Percentiles rank a stretch among this genome's conserved stretches.
Conservation (phyloP, 2,329 filamentous ascomycete genomes). For the Neonectria neomacrospora region DNA sequence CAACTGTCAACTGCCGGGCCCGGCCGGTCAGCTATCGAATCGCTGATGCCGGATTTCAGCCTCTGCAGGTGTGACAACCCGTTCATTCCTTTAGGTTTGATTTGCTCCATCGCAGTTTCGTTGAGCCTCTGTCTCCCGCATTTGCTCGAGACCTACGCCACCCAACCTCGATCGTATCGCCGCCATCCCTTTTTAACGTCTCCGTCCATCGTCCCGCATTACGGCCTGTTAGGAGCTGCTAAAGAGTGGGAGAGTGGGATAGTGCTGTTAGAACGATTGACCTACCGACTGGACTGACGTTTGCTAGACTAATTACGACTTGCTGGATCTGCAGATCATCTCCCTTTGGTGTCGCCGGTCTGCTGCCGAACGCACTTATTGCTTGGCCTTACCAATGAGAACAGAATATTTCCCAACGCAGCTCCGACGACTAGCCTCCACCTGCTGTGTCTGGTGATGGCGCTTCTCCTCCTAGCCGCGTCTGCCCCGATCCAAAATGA, state of each 20-base stretch:
- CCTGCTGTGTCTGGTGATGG: slow-evolving; percentile 36
- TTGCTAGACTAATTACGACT: slow-evolving; percentile 4
- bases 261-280: not conserved
- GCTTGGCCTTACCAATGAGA: slow-evolving; percentile 14
- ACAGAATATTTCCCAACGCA: slow-evolving; percentile 8
- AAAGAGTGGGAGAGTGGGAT: slow-evolving; percentile 17
- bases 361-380: slow-evolving; percentile 11
- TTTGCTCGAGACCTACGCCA: not conserved
- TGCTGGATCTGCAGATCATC: slow-evolving; percentile 27
- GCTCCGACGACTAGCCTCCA: slow-evolving; percentile 27
- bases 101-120: slow-evolving; percentile 12
- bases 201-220: slow-evolving; percentile 22
- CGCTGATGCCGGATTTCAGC: slow-evolving; percentile 8
- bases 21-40: slow-evolving; percentile 20
- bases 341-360: slow-evolving; percentile 16
- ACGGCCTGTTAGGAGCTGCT: slow-evolving; percentile 21
- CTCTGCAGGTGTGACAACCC: slow-evolving; percentile 10
- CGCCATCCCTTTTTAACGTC: slow-evolving; percentile 1
- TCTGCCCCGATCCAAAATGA: slow-evolving; percentile 37
- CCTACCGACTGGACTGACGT: not conserved
- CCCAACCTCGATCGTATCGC: slow-evolving; percentile 13
- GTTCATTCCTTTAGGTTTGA: slow-evolving; percentile 15
- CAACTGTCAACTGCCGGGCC: slow-evolving; percentile 16
- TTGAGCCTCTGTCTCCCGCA: slow-evolving; percentile 6
- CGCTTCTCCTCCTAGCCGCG: slow-evolving; percentile 41